These are phyloP conservation scores for Sherardia arvensis DNA, from an alignment of 257 asterid genomes.

Conservation along the genomic window DNA sequence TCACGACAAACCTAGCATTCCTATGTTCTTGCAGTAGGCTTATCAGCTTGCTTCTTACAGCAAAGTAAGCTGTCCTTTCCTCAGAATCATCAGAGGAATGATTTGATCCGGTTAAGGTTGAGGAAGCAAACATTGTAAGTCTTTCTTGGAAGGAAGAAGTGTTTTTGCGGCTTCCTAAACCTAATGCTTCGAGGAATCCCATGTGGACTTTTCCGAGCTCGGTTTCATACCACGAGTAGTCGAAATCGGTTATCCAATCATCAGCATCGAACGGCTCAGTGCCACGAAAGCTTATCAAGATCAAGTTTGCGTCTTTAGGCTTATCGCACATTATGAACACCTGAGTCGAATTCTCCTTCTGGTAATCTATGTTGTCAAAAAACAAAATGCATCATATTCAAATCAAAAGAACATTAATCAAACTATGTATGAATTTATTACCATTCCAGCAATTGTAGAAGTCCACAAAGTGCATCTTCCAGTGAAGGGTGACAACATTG, in stretches of 20 bases:
- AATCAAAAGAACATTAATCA: constrained; percentile 3
- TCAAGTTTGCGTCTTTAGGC: constrained; percentile 66
- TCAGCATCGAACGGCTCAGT: constrained; percentile 96
- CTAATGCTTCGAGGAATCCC: constrained; percentile 97
- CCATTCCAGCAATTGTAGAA: constrained; percentile 98
- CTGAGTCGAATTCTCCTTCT: constrained; percentile 73
- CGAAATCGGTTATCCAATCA: constrained; percentile 93
- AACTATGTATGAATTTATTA: constrained; percentile 10
- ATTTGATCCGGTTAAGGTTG: constrained; percentile 8
- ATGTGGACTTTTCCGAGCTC: constrained; percentile 83
- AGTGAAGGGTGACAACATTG: constrained; percentile 55
- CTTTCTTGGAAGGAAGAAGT: constrained; percentile 40
- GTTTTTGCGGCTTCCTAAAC: constrained; percentile 65
- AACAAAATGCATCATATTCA: constrained; percentile 3
- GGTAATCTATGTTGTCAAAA: constrained; percentile 38
- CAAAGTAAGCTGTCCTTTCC: constrained; percentile 59
- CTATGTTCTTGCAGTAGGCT: constrained; percentile 51
- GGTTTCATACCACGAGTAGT: constrained; percentile 91
- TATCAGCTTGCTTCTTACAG: constrained; percentile 47
- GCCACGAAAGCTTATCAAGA: constrained; percentile 77
- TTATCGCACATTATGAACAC: constrained; percentile 73
- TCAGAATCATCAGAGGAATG: constrained; percentile 17
- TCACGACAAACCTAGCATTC: constrained; percentile 63
- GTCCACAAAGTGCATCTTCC: constrained; percentile 96
- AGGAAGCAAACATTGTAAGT: constrained; percentile 20